Percentiles rank a stretch among this genome's conserved stretches.
These are phyloP conservation scores for Xenoacremonium recifei DNA, from an alignment of 2,329 filamentous ascomycete genomes.

Conservation along the genomic window DNA sequence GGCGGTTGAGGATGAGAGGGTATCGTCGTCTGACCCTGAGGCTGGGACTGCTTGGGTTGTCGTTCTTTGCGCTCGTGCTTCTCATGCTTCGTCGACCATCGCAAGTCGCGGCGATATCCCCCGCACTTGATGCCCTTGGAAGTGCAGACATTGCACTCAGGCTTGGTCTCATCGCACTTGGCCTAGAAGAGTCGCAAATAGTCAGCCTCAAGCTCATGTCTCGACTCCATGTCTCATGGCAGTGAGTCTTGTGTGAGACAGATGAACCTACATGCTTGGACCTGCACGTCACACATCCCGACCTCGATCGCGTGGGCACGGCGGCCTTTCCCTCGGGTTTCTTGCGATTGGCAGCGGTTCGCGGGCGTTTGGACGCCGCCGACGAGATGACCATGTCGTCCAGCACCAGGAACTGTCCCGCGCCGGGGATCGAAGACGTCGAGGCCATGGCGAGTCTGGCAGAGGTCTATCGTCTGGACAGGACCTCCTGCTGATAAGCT, in stretches of 20 bases:
- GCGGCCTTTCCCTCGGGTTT: not conserved
- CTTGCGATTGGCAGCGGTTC: not conserved
- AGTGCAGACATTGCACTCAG: conserved; percentile 8
- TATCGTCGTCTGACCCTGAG: no score
- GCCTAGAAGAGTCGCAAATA: conserved; percentile 1
- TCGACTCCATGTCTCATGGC: not conserved
- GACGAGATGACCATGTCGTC: conserved; percentile 1
- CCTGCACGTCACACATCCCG: conserved; percentile 11
- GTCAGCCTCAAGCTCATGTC: no score
- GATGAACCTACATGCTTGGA: conserved; percentile 9
- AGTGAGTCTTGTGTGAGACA: not conserved
- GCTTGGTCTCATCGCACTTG: conserved; percentile 14
- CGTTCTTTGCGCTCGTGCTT: no score
- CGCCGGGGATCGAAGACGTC: no score
- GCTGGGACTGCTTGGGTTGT: no score
- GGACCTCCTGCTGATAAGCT: no score
- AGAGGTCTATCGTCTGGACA: no score
- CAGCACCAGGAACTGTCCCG: not conserved
- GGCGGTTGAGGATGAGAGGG: no score
- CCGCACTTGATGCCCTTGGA: conserved; percentile 10
- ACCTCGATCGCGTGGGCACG: conserved; percentile 5
- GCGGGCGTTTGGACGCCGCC: not conserved
- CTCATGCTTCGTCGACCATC: conserved; percentile 12
- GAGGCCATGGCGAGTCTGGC: no score
- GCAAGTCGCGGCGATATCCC: conserved; percentile 9